Base-by-base conservation (phyloP, 208 protist species). In the Trypanosomatidae sp. region DNA sequence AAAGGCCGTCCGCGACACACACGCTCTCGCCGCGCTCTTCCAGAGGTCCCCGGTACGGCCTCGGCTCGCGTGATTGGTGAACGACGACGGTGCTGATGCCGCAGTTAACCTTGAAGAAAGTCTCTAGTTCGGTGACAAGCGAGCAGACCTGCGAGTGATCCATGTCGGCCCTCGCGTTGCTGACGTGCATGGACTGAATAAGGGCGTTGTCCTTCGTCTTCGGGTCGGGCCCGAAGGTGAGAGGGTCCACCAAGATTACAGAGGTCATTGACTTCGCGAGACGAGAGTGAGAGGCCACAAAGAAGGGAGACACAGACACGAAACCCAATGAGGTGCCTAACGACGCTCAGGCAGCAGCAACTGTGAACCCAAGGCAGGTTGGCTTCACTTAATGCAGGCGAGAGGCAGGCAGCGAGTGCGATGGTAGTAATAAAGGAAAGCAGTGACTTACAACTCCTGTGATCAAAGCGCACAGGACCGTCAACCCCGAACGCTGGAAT, bases 1-100 rank as follows among this genome's bases (percentile, higher is more conserved):
- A 90, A 25, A 93, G 73, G 70, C 73, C 81, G 68, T 92, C 73
- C 46, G 62, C 71, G 9, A 84, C 69, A 67, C 88, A 89, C 28
- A 91, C 69, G 30, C 82, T 77, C 39, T 87, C 80, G 12, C 73
- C 73, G 60, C 88, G 86, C 2, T 78, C 75, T 33, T 81, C 84
- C 70, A 84, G 86, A 8, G 80, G 28, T 7, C 30, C 50, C 17
- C 79, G 71, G 55, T 65, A 55, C 19, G 30, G 28, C 70, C 80
- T 81, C 49, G 64, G 41, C 71, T 86, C 85, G 19, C 69, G 64
- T 1, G 66, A 44, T 39, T 85, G 77, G 50, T 75, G 69, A 25
- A 85, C 66, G 39, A 80, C 36, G 52, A 74, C 68, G 44, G 69
- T 62, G 62, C 62, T 53, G 36, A 86, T 68, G 53, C 68, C 59